Evolutionary conservation across 1,284 basidiomycete species (phyloP).

Genomic region (Mycena sp.): DNA sequence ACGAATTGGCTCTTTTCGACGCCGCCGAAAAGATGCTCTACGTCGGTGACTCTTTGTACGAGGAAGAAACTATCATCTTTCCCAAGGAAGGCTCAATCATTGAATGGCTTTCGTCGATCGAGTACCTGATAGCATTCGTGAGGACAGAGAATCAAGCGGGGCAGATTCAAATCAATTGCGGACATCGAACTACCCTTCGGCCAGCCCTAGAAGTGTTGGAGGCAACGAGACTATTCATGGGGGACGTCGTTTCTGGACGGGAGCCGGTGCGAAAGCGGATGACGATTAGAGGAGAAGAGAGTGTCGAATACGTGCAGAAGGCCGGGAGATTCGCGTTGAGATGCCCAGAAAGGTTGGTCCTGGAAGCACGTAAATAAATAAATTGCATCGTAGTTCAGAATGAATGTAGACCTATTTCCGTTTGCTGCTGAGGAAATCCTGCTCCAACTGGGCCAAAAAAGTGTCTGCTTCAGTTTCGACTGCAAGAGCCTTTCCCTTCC

Average conservation of each 20-base stretch:
- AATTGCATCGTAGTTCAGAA: not conserved
- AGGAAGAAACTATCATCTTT: slow-evolving; percentile 62
- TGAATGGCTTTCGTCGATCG: slow-evolving; percentile 56
- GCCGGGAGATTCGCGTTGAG: slow-evolving; percentile 55
- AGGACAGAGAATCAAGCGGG: slow-evolving; percentile 33
- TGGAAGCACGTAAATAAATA: slow-evolving; percentile 42
- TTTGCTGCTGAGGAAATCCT: slow-evolving; percentile 46
- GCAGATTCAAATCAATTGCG: slow-evolving; percentile 55
- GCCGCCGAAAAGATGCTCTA: slow-evolving; percentile 58
- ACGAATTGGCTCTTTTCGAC: slow-evolving; percentile 63
- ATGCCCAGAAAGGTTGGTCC: slow-evolving; percentile 60
- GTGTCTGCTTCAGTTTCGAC: slow-evolving; percentile 58
- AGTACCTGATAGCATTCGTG: slow-evolving; percentile 53
- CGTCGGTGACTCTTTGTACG: slow-evolving; percentile 65
- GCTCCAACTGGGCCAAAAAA: slow-evolving; percentile 70
- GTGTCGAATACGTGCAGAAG: slow-evolving; percentile 54
- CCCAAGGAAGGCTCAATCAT: slow-evolving; percentile 59
- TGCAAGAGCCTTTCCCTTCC: slow-evolving; percentile 36
- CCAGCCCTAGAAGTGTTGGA: slow-evolving; percentile 56
- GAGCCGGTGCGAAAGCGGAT: slow-evolving; percentile 47
- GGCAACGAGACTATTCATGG: slow-evolving; percentile 53
- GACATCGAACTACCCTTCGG: slow-evolving; percentile 54
- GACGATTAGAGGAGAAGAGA: slow-evolving; percentile 46
- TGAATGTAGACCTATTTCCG: slow-evolving; percentile 40
- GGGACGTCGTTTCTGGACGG: slow-evolving; percentile 53